Base-by-base conservation (phyloP, 148 eudicot genomes). In the Dysphania ambrosioides region DNA sequence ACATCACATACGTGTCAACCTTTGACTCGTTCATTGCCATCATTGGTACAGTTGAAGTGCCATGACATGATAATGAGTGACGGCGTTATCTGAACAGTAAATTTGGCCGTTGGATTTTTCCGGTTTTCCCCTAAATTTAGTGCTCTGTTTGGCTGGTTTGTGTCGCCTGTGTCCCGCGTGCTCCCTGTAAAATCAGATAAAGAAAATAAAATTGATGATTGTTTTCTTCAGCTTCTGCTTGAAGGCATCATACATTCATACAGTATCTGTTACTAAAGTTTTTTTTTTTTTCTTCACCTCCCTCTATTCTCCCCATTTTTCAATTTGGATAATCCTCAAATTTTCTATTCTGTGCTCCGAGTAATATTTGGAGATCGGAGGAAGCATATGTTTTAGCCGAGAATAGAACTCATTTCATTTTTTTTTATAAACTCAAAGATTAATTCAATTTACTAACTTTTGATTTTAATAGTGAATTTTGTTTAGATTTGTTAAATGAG, bases 71-170 rank as follows among this genome's bases (percentile, higher is more conserved):
- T 40, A 1, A 16, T 16, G 34, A 57, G 10, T 73, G 57, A 73
- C 66, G 76, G 64, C 74, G 16, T 61, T 62, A 18, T 30, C 53
- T 41, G 26, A 73, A 73, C 77, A 73, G 69, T 73, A 63, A 30
- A 29, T 72, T 15, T 29, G 32, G 29, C 74, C 64, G n/a, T 72
- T 72, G 47, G 65, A 72, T 72, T 55, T 72, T 55, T 63, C 53
- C 4, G 21, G 3, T 47, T 47, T 15, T 42, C 31, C 51, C 31
- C 65, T 72, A 8, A 1, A 34, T 57, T 34, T 56, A 56, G 61
- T 56, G 29, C 47, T 26, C 49, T 55, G 74, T 71, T 71, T 71
- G 64, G 74, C 10, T 71, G 32, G 10, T 23, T n/a, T 23, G 29
- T 71, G 44, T 10, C 44, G 56, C 24, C 41, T 30, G 49, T 53